Conservation (phyloP, 352 stramenopile species). For the Sclerospora graminicola region DNA sequence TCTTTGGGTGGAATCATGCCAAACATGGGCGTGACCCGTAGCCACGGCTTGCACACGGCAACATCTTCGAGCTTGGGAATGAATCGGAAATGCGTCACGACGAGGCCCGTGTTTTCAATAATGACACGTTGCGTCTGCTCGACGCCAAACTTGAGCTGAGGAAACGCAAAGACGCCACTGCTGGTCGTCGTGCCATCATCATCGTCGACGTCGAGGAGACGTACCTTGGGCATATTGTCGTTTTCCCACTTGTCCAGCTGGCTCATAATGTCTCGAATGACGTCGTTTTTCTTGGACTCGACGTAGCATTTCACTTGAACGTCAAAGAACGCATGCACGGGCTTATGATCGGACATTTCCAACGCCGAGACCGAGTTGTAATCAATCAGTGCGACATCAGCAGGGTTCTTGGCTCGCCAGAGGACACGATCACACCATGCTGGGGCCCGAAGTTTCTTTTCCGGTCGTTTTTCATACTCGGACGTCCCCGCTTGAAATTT, state of each 20-base stretch:
- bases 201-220: conserved; percentile 46
- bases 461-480: conserved; percentile 93
- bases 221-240: conserved; percentile 90
- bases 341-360: conserved; percentile 97
- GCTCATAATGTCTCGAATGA: conserved; percentile 91
- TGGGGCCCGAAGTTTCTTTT: conserved; percentile 98
- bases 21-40: conserved; percentile 83
- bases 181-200: conserved; percentile 20
- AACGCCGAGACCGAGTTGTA: conserved; percentile 88
- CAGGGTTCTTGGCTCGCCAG: conserved; percentile 54
- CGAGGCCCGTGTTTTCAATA: conserved; percentile 88
- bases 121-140: conserved; percentile 52
- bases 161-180: conserved; percentile 54
- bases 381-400: conserved; percentile 49
- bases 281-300: conserved; percentile 77
- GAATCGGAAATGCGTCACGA: conserved; percentile 93
- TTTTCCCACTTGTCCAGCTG: conserved; percentile 95
- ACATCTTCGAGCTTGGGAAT: conserved; percentile 84
- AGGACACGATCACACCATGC: conserved; percentile 92
- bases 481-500: conserved; percentile 96
- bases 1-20: conserved; percentile 81
- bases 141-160: conserved; percentile 48
- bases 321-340: conserved; percentile 90
- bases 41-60: conserved; percentile 87
- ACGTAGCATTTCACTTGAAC: conserved; percentile 90